phyloP scores from a whole-genome alignment of 1,139 yeast genomes.

The Ogataea hybrid region DNA sequence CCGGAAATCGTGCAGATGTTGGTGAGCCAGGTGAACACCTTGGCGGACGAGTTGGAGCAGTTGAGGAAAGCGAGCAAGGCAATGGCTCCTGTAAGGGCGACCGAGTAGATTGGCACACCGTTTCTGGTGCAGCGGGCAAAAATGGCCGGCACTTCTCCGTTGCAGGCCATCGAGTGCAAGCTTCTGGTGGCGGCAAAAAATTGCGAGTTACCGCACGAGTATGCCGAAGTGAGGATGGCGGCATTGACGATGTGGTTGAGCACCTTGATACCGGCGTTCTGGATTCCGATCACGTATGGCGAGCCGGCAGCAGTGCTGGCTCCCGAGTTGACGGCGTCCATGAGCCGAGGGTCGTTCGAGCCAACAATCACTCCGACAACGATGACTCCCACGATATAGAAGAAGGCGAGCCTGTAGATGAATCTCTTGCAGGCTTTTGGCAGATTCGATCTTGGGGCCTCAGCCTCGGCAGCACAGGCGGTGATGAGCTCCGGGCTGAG shows the following conservation, averaged over 20 bases:
- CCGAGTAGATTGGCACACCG: constrained; percentile 44
- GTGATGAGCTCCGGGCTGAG: constrained; percentile 54
- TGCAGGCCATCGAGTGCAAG: constrained; percentile 37
- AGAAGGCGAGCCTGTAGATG: constrained; percentile 45
- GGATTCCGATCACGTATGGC: constrained; percentile 52
- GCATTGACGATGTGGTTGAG: constrained; percentile 41
- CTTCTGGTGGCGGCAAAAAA: constrained; percentile 39
- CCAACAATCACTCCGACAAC: constrained; percentile 46
- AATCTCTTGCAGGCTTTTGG: constrained; percentile 49
- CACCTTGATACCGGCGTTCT: constrained; percentile 34
- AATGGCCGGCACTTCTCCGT: constrained; percentile 48
- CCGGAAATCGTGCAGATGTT: constrained; percentile 45
- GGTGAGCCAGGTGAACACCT: constrained; percentile 39
- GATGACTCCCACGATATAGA: constrained; percentile 44
- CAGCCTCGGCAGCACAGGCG: constrained; percentile 47
- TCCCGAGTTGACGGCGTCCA: constrained; percentile 34
- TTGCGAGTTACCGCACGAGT: constrained; percentile 41
- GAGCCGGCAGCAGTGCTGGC: constrained; percentile 43
- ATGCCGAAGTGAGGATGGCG: constrained; percentile 41
- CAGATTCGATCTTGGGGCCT: constrained; percentile 43
- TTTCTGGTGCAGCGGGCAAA: constrained; percentile 40
- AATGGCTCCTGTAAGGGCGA: constrained; percentile 35
- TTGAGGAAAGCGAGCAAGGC: constrained; percentile 36
- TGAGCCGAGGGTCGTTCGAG: constrained; percentile 35
- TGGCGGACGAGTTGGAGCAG: constrained; percentile 28